phyloP scores from a whole-genome alignment of 139 green algal species.

The Nannochloris sp. region DNA sequence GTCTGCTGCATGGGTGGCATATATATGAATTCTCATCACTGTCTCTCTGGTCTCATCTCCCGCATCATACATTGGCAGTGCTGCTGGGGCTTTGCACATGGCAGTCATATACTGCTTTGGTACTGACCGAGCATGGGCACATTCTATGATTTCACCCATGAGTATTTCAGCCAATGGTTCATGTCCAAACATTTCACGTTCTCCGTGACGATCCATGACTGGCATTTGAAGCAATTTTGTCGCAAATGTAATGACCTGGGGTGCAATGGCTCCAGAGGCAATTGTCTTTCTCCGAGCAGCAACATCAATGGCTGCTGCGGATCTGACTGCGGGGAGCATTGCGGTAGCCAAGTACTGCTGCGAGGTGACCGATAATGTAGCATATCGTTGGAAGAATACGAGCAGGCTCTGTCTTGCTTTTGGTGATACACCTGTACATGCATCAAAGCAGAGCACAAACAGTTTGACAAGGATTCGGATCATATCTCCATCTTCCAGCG shows the following conservation, averaged over 20 bases:
- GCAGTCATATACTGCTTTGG: slow-evolving; percentile 31
- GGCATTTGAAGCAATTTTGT: slow-evolving; percentile 26
- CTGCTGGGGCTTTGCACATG: slow-evolving; percentile 18
- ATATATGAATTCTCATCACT: not conserved
- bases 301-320: slow-evolving; percentile 14
- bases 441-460: slow-evolving; percentile 36
- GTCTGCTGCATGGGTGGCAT: not conserved
- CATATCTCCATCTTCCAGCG: slow-evolving; percentile 24
- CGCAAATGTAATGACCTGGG: slow-evolving; percentile 27
- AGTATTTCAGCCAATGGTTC: slow-evolving; percentile 19
- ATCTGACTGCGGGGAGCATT: slow-evolving; percentile 27
- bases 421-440: slow-evolving; percentile 15
- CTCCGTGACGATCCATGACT: slow-evolving; percentile 5
- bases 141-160: slow-evolving; percentile 22
- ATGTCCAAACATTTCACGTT: slow-evolving; percentile 17
- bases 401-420: slow-evolving; percentile 38
- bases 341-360: slow-evolving; percentile 31
- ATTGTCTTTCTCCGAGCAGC: slow-evolving; percentile 4
- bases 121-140: slow-evolving; percentile 1
- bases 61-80: slow-evolving; percentile 15
- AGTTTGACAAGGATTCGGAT: slow-evolving; percentile 31
- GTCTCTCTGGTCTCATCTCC: slow-evolving; percentile 9
- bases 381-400: slow-evolving; percentile 51
- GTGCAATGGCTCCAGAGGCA: slow-evolving; percentile 10
- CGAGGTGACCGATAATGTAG: slow-evolving; percentile 8